phyloP scores from a whole-genome alignment of 2,329 filamentous ascomycete genomes.

The Alternaria solani region DNA sequence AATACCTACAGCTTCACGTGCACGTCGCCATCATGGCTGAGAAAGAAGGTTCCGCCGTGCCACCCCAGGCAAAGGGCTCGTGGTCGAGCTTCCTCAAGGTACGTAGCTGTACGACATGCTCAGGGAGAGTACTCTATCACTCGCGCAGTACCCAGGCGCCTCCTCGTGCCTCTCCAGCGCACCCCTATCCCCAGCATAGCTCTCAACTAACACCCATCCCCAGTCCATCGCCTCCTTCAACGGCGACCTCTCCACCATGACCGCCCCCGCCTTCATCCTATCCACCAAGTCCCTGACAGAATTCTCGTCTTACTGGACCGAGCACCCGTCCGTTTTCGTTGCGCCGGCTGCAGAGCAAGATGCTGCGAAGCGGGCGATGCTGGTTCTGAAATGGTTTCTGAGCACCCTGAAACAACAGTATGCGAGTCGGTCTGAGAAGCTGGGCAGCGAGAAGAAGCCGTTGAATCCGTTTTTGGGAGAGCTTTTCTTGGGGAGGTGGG shows the following conservation, averaged over 20 bases:
- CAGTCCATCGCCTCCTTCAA: slow-evolving; percentile 64
- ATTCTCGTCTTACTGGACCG: slow-evolving; percentile 66
- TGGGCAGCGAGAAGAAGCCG: slow-evolving; percentile 96
- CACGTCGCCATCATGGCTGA: slow-evolving; percentile 29
- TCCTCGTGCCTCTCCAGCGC: not conserved
- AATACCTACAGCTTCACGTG: no score
- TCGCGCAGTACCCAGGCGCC: not conserved
- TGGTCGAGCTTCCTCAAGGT: slow-evolving; percentile 62
- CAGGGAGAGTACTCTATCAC: no score
- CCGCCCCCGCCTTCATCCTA: slow-evolving; percentile 64
- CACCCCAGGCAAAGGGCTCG: slow-evolving; percentile 55
- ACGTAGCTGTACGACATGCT: slow-evolving; percentile 4
- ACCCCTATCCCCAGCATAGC: not conserved
- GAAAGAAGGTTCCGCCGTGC: slow-evolving; percentile 58
- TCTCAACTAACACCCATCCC: slow-evolving; percentile 5
- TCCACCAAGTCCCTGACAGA: slow-evolving; percentile 64
- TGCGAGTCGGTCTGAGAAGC: slow-evolving; percentile 75
- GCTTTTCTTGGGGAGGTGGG: slow-evolving; percentile 91
- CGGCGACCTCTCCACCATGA: slow-evolving; percentile 65
- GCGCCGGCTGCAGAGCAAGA: slow-evolving; percentile 82
- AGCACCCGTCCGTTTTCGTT: slow-evolving; percentile 71
- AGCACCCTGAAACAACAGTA: slow-evolving; percentile 91
- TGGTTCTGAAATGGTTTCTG: slow-evolving; percentile 97
- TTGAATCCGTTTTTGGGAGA: slow-evolving; percentile 96
- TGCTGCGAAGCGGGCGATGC: slow-evolving; percentile 79